Evolutionary conservation across 345 rosid genomes (phyloP), one percentile per base, ranked within the genome.

Genomic region (Passiflora organensis): DNA sequence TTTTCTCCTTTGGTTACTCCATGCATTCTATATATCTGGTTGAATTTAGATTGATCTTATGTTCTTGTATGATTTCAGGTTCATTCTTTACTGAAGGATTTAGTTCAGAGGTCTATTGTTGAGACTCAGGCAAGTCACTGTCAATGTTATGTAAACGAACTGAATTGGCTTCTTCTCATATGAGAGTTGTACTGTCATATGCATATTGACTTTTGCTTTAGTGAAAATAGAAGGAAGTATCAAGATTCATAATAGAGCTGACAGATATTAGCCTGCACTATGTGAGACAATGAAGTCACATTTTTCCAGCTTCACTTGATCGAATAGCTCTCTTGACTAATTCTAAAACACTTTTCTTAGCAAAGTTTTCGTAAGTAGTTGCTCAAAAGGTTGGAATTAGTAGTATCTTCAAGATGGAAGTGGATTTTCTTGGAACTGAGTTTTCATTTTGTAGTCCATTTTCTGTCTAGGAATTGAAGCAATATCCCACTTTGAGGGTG

Each of bases 401-500:
- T n/a, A n/a, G n/a, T n/a, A n/a, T n/a, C n/a, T n/a, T n/a, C n/a
- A n/a, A n/a, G n/a, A n/a, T n/a, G n/a, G n/a, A n/a, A n/a, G n/a
- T n/a, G n/a, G n/a, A n/a, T n/a, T 2, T 28, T 28, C 5, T 28
- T 28, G 34, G 12, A 39, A 39, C n/a, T 39, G 49, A 56, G 2
- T 55, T n/a, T 15, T 18, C 15, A 37, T 2, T 13, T 41, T 13
- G 21, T 17, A 50, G 47, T 41, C 18, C 63, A 10, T 56, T 10
- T 45, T 56, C 24, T 63, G 19, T 59, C 52, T 62, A 88, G 98
- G 98, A 91, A 73, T 79, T 91, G 45, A 91, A 88, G 63, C 98
- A 91, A 46, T 91, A 91, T 62, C 98, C 98, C 1, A 72, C 87
- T 39, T 69, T 91, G 47, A 84, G 89, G 74, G 90, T 84, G 53